Evolutionary conservation across 2,329 filamentous ascomycete genomes (phyloP), one percentile per base, ranked within the genome.

Genomic region (Exophiala aquamarina): DNA sequence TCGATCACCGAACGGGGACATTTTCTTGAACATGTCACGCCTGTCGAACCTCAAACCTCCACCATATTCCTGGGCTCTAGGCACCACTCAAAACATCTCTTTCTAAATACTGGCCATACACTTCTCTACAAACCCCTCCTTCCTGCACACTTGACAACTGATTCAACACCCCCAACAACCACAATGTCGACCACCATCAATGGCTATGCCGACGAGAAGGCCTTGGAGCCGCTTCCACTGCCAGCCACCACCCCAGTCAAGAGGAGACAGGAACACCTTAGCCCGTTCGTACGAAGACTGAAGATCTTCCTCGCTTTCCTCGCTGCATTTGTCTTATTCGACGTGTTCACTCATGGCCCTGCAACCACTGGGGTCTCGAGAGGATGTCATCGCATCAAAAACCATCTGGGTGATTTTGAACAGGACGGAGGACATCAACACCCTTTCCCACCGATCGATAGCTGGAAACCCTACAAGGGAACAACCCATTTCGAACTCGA

Each of bases 361-460:
- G 34, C 26, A 10, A 20, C n/a, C 32, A 10, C 29, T 17, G 13
- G 41, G 3, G 9, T 52, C 13, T 21, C 36, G n/a, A 19, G 41
- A 42, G 32, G 37, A 9, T 52, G 45, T 17, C 41, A 49, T 33
- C 41, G 49, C n/a, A 36, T 45, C 32, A 18, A n/a, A 17, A n/a
- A 44, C 8, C 33, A 26, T 28, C 15, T 42, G 14, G 15, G 11
- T 20, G 20, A 14, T 13, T n/a, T 38, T 33, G 40, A 36, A 15
- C 18, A 21, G 3, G 44, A 48, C 10, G 44, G 89, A 96, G 34
- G 93, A 96, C 40, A 92, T 89, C 61, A 94, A 90, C 75, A 93
- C 97, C 63, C 84, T 91, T 55, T 77, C 80, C 41, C 87, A 95
- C 63, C 50, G 4, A 52, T 52, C 35, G 46, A 44, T 9, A 28